phyloP scores from a whole-genome alignment of 2,329 filamentous ascomycete species.

The Neodidymelliopsis sp. region DNA sequence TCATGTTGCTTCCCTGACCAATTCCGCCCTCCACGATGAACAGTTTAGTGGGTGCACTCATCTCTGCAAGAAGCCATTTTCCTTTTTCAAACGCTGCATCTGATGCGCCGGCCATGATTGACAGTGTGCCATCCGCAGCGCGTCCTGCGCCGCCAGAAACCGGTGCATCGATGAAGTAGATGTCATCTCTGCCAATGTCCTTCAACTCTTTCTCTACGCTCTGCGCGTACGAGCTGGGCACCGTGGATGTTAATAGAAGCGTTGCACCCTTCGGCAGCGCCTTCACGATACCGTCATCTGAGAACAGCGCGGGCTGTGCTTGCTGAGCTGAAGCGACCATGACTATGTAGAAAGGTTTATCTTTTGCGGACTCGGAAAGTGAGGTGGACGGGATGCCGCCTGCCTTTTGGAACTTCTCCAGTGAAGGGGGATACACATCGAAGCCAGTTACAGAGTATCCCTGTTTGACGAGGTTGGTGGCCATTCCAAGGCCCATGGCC shows the following conservation, averaged over 20 bases:
- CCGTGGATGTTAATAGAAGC: conserved; percentile 74
- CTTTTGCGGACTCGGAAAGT: conserved; percentile 67
- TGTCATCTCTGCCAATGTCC: conserved; percentile 64
- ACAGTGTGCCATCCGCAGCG: conserved; percentile 74
- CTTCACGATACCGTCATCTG: conserved; percentile 59
- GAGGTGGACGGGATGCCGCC: conserved; percentile 68
- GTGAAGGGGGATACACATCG: conserved; percentile 72
- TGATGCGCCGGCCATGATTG: conserved; percentile 74
- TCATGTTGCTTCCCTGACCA: conserved; percentile 63
- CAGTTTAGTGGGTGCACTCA: conserved; percentile 68
- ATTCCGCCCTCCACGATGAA: conserved; percentile 62
- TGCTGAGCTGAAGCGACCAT: conserved; percentile 80
- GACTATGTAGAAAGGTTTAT: conserved; percentile 69
- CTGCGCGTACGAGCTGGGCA: conserved; percentile 70
- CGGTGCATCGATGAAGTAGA: conserved; percentile 73
- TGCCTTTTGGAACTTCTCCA: conserved; percentile 69
- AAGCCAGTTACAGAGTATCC: conserved; percentile 74
- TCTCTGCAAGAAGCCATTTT: conserved; percentile 65
- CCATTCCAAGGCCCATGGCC: conserved; percentile 85
- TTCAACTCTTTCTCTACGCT: conserved; percentile 65
- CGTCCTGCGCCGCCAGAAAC: conserved; percentile 75
- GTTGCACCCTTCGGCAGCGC: conserved; percentile 64
- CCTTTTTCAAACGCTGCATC: conserved; percentile 65
- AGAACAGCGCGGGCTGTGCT: conserved; percentile 71
- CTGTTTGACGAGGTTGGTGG: conserved; percentile 72